phyloP scores from a whole-genome alignment of 1,139 yeast species.

The Meyerozyma guilliermondii region DNA sequence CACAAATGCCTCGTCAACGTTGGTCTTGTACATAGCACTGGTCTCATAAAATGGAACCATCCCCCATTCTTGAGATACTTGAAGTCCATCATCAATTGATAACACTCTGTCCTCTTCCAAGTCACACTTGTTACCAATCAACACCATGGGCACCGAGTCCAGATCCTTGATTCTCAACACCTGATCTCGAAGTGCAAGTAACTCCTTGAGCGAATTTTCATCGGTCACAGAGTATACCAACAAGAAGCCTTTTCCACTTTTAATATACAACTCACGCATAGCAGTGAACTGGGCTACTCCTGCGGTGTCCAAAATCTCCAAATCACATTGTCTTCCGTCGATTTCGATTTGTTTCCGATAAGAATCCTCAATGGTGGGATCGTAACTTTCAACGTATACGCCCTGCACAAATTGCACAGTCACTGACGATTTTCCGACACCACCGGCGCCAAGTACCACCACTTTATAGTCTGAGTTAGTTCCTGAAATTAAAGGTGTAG shows the following conservation, averaged over 20 bases:
- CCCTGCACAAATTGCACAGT: conserved; percentile 51
- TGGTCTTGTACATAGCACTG: conserved; percentile 84
- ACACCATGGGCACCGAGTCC: conserved; percentile 73
- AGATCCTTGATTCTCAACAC: conserved; percentile 85
- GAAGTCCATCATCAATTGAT: conserved; percentile 74
- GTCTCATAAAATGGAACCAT: conserved; percentile 91
- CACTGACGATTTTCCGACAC: conserved; percentile 48
- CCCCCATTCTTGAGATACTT: conserved; percentile 81
- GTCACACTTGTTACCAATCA: conserved; percentile 88
- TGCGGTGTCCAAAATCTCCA: conserved; percentile 56
- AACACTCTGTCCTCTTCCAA: conserved; percentile 71
- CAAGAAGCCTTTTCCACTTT: conserved; percentile 31
- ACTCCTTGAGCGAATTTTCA: conserved; percentile 75
- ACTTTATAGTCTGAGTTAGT: conserved; percentile 32
- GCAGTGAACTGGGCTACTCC: conserved; percentile 52
- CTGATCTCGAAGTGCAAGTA: conserved; percentile 79
- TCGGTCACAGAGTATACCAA: conserved; percentile 90
- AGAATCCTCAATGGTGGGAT: conserved; percentile 58
- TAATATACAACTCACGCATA: conserved; percentile 67
- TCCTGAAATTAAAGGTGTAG: too few species aligned
- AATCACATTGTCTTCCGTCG: conserved; percentile 86
- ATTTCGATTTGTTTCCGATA: conserved; percentile 89
- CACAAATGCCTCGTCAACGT: conserved; percentile 86
- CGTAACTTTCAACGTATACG: conserved; percentile 47
- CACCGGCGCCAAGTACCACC: conserved; percentile 50